A percentile compares a stretch with the other conserved stretches of the same genome.
Conservation (phyloP, 2,329 filamentous ascomycete species). For the Trichoderma sp. region DNA sequence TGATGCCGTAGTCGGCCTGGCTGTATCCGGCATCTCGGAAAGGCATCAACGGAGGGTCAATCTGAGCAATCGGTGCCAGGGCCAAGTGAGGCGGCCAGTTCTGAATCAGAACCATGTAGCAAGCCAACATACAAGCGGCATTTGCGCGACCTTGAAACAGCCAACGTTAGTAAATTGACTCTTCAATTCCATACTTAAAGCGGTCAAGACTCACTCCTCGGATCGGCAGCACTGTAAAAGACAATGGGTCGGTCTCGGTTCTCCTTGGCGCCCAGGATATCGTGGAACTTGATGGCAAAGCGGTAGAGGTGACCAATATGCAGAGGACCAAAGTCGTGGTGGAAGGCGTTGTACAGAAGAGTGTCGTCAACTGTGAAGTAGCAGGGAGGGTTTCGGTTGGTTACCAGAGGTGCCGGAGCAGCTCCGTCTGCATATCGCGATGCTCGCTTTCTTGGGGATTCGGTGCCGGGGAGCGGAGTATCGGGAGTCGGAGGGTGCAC, state of each 20-base stretch:
- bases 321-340: conserved; percentile 95
- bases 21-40: conserved; percentile 98
- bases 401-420: conserved; percentile 38
- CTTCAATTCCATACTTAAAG: neutral
- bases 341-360: conserved; percentile 95
- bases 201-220: conserved; percentile 66
- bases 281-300: conserved; percentile 93
- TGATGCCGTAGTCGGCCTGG: conserved; percentile 94
- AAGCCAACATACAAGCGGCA: conserved; percentile 89
- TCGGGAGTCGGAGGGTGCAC: conserved; percentile 74
- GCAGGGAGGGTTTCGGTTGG: conserved; percentile 60
- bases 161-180: neutral
- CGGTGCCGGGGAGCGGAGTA: conserved; percentile 82
- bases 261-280: conserved; percentile 85
- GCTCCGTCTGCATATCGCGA: conserved; percentile 60
- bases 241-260: conserved; percentile 89
- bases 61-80: conserved; percentile 90
- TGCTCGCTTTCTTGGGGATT: conserved; percentile 58
- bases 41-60: conserved; percentile 96
- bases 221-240: conserved; percentile 92
- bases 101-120: conserved; percentile 98
- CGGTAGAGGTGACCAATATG: conserved; percentile 97
- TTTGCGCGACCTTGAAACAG: conserved; percentile 72
- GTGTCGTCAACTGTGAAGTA: conserved; percentile 95
- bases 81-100: conserved; percentile 96